phyloP scores from a whole-genome alignment of 371 early-diverging fungal genomes.

The Batkoa obscura region DNA sequence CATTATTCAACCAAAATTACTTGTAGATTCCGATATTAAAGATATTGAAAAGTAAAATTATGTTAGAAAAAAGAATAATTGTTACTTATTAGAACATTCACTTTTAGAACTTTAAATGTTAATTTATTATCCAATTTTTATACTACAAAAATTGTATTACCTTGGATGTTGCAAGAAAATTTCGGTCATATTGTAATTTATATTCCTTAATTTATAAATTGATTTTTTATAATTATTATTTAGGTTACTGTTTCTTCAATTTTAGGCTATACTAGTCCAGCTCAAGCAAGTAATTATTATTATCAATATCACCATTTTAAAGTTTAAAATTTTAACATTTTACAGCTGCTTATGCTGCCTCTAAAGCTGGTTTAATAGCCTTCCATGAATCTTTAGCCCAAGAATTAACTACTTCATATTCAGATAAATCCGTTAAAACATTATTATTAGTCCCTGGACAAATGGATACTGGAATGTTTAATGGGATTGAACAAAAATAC shows the following conservation, averaged over 20 bases:
- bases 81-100: background rate
- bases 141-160: slow-evolving; percentile 23
- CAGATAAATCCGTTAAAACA: slow-evolving; percentile 12
- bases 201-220: background rate
- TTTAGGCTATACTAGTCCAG: slow-evolving; percentile 19
- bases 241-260: slow-evolving; percentile 22
- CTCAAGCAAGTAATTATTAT: slow-evolving; percentile 10
- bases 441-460: slow-evolving; percentile 21
- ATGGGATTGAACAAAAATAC: slow-evolving; percentile 19
- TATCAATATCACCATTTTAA: background rate
- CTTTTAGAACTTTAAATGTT: slow-evolving; percentile 20
- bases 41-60: background rate
- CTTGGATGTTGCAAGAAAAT: slow-evolving; percentile 22
- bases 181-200: slow-evolving; percentile 29
- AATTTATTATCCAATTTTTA: slow-evolving; percentile 27
- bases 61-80: background rate
- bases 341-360: slow-evolving; percentile 30
- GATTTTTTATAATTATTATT: background rate
- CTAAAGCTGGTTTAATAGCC: slow-evolving; percentile 29
- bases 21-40: background rate
- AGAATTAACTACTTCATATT: slow-evolving; percentile 18
- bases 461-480: slow-evolving; percentile 28
- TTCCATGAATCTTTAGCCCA: slow-evolving; percentile 28
- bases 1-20: background rate
- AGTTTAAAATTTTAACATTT: background rate